Evolutionary conservation across 2,329 filamentous ascomycete genomes (phyloP).

Genomic region (Cladosporium sphaerospermum): DNA sequence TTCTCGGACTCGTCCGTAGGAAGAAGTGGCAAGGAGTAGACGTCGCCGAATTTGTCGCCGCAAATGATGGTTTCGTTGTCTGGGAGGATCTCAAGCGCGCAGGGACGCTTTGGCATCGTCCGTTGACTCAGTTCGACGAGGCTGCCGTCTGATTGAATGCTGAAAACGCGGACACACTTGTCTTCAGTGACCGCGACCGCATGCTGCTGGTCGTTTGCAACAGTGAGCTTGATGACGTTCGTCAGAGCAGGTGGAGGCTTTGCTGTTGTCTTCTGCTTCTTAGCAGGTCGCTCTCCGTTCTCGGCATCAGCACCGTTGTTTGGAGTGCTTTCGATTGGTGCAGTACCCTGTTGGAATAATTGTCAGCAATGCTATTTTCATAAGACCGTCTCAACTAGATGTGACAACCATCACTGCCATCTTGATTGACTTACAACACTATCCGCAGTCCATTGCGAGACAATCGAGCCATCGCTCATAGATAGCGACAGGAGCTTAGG

Average conservation of each 20-base stretch:
- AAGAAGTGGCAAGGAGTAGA: slow-evolving; percentile 77
- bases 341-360: slow-evolving; percentile 1
- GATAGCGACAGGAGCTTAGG: slow-evolving; percentile 64
- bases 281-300: slow-evolving; percentile 22
- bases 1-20: slow-evolving; percentile 23
- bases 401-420: background rate
- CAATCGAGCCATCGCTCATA: slow-evolving; percentile 49
- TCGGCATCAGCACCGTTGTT: slow-evolving; percentile 11
- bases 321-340: background rate
- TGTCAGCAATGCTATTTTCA: background rate
- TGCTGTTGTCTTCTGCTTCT: slow-evolving; percentile 25
- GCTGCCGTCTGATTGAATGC: slow-evolving; percentile 54
- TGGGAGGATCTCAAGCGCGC: slow-evolving; percentile 62
- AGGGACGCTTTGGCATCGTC: slow-evolving; percentile 86
- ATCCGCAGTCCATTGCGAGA: slow-evolving; percentile 55
- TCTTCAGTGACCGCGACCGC: slow-evolving; percentile 80
- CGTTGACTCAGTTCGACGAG: slow-evolving; percentile 66
- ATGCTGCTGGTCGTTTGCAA: slow-evolving; percentile 59
- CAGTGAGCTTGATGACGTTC: slow-evolving; percentile 62
- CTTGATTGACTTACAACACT: slow-evolving; percentile 18
- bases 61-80: slow-evolving; percentile 69
- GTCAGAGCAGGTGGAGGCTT: slow-evolving; percentile 30
- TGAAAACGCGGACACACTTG: slow-evolving; percentile 81
- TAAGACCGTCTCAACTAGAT: no score
- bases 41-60: slow-evolving; percentile 95